Conservation (phyloP, 208 protist genomes). For the Tetramitus jugosus region DNA sequence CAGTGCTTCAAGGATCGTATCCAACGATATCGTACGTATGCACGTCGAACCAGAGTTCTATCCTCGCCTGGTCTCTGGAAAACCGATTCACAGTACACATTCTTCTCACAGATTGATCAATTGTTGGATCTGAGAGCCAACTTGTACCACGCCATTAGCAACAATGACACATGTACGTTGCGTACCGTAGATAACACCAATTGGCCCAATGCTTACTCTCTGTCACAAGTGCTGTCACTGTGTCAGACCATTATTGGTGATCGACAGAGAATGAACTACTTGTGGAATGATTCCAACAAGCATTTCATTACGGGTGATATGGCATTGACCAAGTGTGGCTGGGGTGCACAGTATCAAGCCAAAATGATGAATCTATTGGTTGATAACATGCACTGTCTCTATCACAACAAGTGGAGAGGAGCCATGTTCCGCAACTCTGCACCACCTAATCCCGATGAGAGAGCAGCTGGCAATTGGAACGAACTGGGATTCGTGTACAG, state of each 20-base stretch:
- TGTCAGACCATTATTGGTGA: not conserved
- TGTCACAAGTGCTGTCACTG: not conserved
- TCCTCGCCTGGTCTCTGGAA: not conserved
- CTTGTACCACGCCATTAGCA: not conserved
- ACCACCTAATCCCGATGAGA: not conserved
- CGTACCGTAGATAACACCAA: not conserved
- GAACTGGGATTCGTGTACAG: not conserved
- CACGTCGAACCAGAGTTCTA: not conserved
- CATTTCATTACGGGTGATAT: not conserved
- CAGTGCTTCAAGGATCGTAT: not conserved
- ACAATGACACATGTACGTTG: not conserved
- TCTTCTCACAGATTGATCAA: not conserved
- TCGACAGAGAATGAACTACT: not conserved
- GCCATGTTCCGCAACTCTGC: not conserved
- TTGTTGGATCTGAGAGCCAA: not conserved
- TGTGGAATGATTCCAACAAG: not conserved
- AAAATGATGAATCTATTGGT: not conserved
- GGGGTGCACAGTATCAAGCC: not conserved
- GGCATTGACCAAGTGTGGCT: not conserved
- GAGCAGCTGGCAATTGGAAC: not conserved
- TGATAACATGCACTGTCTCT: not conserved
- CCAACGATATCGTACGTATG: not conserved
- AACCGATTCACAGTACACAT: not conserved
- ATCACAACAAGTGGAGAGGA: not conserved
- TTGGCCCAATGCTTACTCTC: not conserved